Base-by-base conservation (phyloP, 306 rosid species). In the Quercus glauca region DNA sequence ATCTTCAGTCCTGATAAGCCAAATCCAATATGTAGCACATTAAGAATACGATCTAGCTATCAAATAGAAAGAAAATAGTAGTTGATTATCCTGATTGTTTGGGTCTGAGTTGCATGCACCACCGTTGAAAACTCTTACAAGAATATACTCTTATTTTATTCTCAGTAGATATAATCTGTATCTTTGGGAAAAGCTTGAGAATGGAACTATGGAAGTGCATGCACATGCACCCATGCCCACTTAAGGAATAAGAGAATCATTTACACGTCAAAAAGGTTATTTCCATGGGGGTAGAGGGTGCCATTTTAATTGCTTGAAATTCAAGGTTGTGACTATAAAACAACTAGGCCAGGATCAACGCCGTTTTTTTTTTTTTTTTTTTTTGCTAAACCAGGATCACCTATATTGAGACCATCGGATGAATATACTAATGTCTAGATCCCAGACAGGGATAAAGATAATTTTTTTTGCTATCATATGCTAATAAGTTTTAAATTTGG, bases 1-100 rank as follows among this genome's bases (percentile, higher is more conserved):
- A 63, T 86, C 89, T 79, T 81, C 83, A 79, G 31, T 71, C 91
- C 96, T 92, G 90, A 64, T 74, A 83, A 75, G 75, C 20, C 64
- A 70, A 71, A 35, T 37, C 12, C 20, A 55, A 21, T n/a, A 17
- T 5, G 20, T n/a, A 20, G 8, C 18, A 43, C 43, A 8, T 21
- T 25, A 67, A 70, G 37, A 52, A 45, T 25, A 37, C 6, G 59
- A 29, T 65, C 53, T 20, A 51, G 13, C 43, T 15, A 77, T 20
- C 12, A 35, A 67, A 25, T n/a, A 1, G 53, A 56, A 29, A 71
- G 21, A 41, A 0, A 43, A 18, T 18, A 11, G 52, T 11, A 45
- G 19, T 52, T 79, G 56, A 69, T 28, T 43, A 20, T 43, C 13
- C 33, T 26, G 41, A 41, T 23, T 43, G 35, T 21, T 73, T 33